These are phyloP conservation scores for Penicillium lividum DNA, from an alignment of 495 filamentous ascomycete species.

Conservation along the genomic window DNA sequence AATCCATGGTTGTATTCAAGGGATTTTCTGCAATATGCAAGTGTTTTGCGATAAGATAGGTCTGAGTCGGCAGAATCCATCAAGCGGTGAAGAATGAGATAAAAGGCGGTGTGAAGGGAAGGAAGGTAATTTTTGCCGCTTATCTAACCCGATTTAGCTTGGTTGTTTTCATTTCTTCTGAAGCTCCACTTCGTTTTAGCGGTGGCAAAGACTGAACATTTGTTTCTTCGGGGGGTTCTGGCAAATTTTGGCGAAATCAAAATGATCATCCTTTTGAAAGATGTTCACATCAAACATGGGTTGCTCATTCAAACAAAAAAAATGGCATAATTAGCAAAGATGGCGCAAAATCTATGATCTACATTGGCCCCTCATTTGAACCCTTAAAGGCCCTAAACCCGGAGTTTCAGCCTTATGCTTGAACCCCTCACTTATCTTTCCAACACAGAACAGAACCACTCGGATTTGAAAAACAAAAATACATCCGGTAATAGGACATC, in stretches of 20 bases:
- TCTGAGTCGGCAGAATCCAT: conserved; percentile 4
- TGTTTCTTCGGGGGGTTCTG: neutral
- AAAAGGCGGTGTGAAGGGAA: neutral
- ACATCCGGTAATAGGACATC: conserved; percentile 11
- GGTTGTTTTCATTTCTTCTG: neutral
- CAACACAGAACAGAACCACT: neutral
- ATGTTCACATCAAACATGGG: neutral
- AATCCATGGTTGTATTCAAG: conserved; percentile 24
- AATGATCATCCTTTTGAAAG: neutral
- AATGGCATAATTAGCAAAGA: neutral
- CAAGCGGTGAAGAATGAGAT: conserved; percentile 1
- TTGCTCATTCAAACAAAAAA: neutral
- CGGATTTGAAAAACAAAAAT: neutral
- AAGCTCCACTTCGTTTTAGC: neutral
- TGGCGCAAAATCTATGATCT: conserved; percentile 7
- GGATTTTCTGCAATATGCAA: conserved; percentile 13
- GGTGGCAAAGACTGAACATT: neutral
- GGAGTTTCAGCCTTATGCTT: neutral
- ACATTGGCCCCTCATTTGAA: conserved; percentile 2
- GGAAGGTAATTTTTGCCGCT: neutral
- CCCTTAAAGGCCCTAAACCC: neutral
- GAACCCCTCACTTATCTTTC: neutral
- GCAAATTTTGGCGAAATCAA: neutral
- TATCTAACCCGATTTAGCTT: neutral
- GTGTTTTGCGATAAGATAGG: neutral